Evolutionary conservation across 768 basidiomycete genomes (phyloP), one percentile per base, ranked within the genome.

Genomic region (Lactarius vividus): DNA sequence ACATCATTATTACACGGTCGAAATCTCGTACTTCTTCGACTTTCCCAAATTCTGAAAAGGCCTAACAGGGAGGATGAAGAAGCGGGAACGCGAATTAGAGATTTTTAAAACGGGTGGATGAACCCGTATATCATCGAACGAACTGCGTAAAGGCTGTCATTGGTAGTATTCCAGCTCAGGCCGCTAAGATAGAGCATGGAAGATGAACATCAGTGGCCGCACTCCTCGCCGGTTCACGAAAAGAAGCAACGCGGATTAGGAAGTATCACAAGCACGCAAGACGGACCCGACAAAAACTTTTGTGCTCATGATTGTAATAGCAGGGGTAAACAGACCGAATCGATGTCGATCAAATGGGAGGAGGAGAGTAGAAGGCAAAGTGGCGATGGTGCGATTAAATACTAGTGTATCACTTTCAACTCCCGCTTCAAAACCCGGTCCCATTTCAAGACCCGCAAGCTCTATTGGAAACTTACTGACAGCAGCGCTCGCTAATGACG

Each of bases 241-340:
- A 78, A 82, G 81, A 82, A 72, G 74, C 75, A 76, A 29, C 3
- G 31, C 31, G 55, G 55, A 33, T 33, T 77, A 73, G 71, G 76
- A 70, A 74, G 78, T 76, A 75, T 80, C 74, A 80, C 73, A 77
- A 79, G 80, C 75, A 80, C 80, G 77, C 78, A 78, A 86, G 86
- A 93, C 91, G 88, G 85, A 94, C 92, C 91, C 92, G 84, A 94
- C 91, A 78, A 93, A 94, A 76, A 93, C 84, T 82, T 93, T 94
- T 75, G 88, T 80, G 77, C 88, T 84, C 87, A 89, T 89, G 80
- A 81, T 73, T 56, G 29, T 15, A 55, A 55, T 44, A n/a, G 42
- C 10, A 46, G 46, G 42, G 18, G 7, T 29, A 33, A 35, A 56
- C 18, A 56, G 55, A 56, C 55, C 29, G 31, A 56, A 56, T 31